Evolutionary conservation across 306 rosid species (phyloP).

Genomic region (Cyclanthera cordifolia): DNA sequence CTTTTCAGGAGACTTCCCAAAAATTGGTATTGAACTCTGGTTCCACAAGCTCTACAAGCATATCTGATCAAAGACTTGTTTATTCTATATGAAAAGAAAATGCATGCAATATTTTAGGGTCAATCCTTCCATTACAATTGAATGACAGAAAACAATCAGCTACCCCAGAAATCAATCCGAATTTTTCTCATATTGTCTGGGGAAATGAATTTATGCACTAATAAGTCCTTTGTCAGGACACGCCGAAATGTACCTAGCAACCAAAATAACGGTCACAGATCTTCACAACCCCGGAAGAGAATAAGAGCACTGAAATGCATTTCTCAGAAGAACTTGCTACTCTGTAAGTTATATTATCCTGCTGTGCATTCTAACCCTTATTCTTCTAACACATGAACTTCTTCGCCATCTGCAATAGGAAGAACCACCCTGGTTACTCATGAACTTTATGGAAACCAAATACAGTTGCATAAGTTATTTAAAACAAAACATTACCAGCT

Average conservation of each 20-base stretch:
- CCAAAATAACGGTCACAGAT: not conserved
- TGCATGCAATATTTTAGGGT: not conserved
- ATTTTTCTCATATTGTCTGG: not conserved
- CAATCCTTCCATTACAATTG: not conserved
- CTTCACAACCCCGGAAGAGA: not conserved
- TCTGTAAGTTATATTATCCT: not conserved
- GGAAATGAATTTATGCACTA: not conserved
- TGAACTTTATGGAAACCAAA: not conserved
- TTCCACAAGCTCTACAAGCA: not conserved
- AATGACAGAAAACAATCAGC: not conserved
- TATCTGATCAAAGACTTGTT: not conserved
- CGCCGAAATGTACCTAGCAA: too few species aligned
- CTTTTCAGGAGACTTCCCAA: not conserved
- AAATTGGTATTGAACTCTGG: not conserved
- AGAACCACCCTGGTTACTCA: slow-evolving; percentile 14
- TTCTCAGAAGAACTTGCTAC: not conserved
- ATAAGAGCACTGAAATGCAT: not conserved
- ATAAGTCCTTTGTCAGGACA: not conserved
- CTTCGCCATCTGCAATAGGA: slow-evolving; percentile 54
- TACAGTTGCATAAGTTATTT: slow-evolving; percentile 11
- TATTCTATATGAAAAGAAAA: not conserved
- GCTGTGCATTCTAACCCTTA: slow-evolving; percentile 17
- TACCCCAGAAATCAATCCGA: too few species aligned
- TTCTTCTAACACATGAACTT: slow-evolving; percentile 33
- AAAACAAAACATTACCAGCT: slow-evolving; percentile 40